Conservation (phyloP, 371 early-diverging fungal species). For the Apophysomyces sp. region DNA sequence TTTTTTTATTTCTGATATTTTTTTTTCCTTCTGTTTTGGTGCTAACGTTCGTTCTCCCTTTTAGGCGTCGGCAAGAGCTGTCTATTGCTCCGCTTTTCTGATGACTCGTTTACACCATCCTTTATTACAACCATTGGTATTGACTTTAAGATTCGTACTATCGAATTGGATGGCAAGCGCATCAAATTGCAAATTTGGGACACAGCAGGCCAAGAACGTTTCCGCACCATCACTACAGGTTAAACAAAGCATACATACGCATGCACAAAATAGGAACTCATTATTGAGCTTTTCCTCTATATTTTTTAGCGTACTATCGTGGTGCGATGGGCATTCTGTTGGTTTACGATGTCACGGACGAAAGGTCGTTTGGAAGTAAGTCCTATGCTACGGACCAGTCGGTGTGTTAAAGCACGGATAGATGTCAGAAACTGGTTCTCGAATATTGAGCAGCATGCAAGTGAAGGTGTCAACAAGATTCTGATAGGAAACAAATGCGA, state of each 20-base stretch:
- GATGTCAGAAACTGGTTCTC: slow-evolving; percentile 98
- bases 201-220: slow-evolving; percentile 99
- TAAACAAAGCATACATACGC: slow-evolving; percentile 1
- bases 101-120: slow-evolving; percentile 98
- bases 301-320: slow-evolving; percentile 86
- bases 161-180: slow-evolving; percentile 96
- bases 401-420: slow-evolving; percentile 19
- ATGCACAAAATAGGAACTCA: neutral
- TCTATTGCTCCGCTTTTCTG: slow-evolving; percentile 94
- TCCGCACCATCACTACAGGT: slow-evolving; percentile 99
- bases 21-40: neutral
- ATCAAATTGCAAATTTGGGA: slow-evolving; percentile 99
- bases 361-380: slow-evolving; percentile 93
- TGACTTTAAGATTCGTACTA: slow-evolving; percentile 99
- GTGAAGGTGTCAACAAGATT: slow-evolving; percentile 96
- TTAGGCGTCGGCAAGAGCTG: slow-evolving; percentile 98
- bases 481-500: slow-evolving; percentile 99
- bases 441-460: slow-evolving; percentile 97
- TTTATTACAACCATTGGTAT: slow-evolving; percentile 99
- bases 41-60: slow-evolving; percentile 2
- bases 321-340: slow-evolving; percentile 99
- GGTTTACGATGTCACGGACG: slow-evolving; percentile 99
- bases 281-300: neutral
- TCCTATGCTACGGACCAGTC: slow-evolving; percentile 1
- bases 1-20: neutral